Conservation (phyloP, 495 filamentous ascomycete genomes). For the Annulohypoxylon moriforme region DNA sequence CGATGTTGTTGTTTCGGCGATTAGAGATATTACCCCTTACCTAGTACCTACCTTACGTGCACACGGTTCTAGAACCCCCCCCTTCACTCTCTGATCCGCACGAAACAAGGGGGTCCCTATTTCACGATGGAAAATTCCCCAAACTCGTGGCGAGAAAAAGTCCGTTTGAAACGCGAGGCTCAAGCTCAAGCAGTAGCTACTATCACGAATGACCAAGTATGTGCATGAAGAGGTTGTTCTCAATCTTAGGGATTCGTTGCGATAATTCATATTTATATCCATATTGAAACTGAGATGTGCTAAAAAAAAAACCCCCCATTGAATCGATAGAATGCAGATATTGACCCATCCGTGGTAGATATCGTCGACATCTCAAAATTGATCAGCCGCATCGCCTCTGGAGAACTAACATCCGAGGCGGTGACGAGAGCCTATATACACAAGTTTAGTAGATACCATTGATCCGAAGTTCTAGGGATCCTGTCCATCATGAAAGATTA, state of each 20-base stretch:
- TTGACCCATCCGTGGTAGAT: constrained; percentile 52
- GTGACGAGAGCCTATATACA: constrained; percentile 61
- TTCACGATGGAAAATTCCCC: constrained; percentile 26
- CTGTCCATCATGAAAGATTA: not conserved
- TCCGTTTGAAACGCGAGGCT: constrained; percentile 33
- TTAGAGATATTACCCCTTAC: not conserved
- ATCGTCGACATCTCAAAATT: constrained; percentile 55
- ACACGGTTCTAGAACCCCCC: not conserved
- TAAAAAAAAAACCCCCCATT: constrained; percentile 19
- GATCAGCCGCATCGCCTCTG: constrained; percentile 49
- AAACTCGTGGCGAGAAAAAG: constrained; percentile 31
- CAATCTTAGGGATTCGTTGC: not conserved
- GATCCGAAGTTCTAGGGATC: not conserved
- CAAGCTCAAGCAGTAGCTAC: constrained; percentile 29
- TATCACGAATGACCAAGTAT: constrained; percentile 13
- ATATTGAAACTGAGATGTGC: constrained; percentile 19
- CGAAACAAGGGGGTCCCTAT: constrained; percentile 23
- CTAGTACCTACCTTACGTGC: not conserved
- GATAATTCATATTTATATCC: not conserved
- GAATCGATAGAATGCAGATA: constrained; percentile 19
- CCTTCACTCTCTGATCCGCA: not conserved
- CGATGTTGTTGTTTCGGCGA: not conserved
- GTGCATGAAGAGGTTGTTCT: not conserved
- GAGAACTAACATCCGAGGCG: constrained; percentile 57
- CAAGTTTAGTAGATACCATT: constrained; percentile 50